Conservation (phyloP, 371 early-diverging fungal species). For the Rhizopus stolonifer region DNA sequence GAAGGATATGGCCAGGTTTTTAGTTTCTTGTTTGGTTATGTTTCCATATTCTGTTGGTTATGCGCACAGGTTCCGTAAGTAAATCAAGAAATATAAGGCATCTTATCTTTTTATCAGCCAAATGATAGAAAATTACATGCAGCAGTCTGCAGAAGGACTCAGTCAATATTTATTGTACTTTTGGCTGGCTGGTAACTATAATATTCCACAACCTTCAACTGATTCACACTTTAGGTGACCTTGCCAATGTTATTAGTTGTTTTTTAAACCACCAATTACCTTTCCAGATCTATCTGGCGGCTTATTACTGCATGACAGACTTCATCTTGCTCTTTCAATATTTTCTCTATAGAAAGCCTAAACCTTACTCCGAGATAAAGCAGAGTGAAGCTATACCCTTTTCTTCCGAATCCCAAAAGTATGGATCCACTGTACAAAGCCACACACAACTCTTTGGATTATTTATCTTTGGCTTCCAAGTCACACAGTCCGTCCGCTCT, state of each 20-base stretch:
- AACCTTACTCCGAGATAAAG: background rate
- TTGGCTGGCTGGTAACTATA: constrained; percentile 69
- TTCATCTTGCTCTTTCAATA: constrained; percentile 25
- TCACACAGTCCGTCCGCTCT: background rate
- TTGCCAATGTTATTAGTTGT: constrained; percentile 68
- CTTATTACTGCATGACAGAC: constrained; percentile 23
- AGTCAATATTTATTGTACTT: constrained; percentile 56
- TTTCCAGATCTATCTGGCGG: constrained; percentile 23
- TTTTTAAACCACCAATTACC: constrained; percentile 55
- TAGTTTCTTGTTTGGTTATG: constrained; percentile 23
- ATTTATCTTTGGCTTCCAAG: background rate
- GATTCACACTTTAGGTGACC: no score
- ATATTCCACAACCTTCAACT: no score
- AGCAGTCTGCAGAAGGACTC: constrained; percentile 52
- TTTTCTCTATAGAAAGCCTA: constrained; percentile 13
- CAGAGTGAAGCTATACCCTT: background rate
- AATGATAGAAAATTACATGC: constrained; percentile 54
- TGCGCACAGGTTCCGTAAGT: constrained; percentile 34
- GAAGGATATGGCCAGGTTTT: constrained; percentile 22
- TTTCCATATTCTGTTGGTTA: constrained; percentile 31
- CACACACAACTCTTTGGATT: background rate
- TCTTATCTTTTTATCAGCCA: constrained; percentile 36
- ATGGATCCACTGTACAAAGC: background rate
- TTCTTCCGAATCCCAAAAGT: background rate
- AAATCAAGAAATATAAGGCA: background rate